Base-by-base conservation (phyloP, 805 yeast species). In the Metschnikowia baotianmanensis region DNA sequence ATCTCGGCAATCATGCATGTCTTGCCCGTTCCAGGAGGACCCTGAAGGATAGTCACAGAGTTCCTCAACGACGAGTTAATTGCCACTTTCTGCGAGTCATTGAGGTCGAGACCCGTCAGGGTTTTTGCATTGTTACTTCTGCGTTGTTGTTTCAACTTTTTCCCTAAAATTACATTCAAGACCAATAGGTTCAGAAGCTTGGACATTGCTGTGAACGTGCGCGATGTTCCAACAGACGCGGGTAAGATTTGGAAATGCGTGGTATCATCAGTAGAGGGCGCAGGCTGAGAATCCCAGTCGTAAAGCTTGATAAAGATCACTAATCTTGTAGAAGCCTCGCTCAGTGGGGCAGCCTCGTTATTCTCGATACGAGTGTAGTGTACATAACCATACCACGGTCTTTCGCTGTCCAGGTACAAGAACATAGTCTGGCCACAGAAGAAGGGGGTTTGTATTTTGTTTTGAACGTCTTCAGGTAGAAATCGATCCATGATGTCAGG, bases 11-110 rank as follows among this genome's bases (percentile, higher is more conserved):
- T 86, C 0, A 96, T 88, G 13, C 86, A 93, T 0, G 97, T 90
- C 58, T 89, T 89, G 59, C 97, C 97, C 0, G 97, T 89, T 15
- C 74, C 74, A 4, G 97, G 97, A 10, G 97, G 97, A 13, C 97
- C 97, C 60, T 89, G 96, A 29, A 45, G 42, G 21, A 50, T 32
- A 15, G 45, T 31, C 20, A 50, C 33, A 5, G 49, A 49, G 20
- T 34, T 34, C 17, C 24, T 24, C 18, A 49, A 30, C 31, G 43
- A 51, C 20, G 47, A 30, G 8, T 26, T 68, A 15, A 89, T 88
- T 0, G 97, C 96, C 52, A 74, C 76, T 2, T 76, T 74, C 61
- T 90, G 97, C 1, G 96, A 86, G 7, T 67, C 71, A 58, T 90
- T 90, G 20, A 87, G 59, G 1, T 59, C 51, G 0, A 49, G 33